phyloP scores from a whole-genome alignment of 306 rosid species.

The Lathyrus sativus region DNA sequence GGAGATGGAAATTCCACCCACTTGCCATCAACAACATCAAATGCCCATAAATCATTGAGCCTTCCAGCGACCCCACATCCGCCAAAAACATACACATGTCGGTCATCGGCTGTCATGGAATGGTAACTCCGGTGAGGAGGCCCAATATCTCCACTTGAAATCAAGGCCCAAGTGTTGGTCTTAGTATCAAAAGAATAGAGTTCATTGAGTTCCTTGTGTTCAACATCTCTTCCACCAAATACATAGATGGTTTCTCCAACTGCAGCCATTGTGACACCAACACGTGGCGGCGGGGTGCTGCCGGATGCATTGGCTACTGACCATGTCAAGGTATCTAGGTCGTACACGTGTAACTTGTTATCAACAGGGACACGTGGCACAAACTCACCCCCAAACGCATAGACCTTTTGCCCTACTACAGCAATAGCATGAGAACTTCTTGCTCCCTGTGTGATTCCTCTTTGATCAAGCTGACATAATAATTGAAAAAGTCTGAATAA shows the following conservation, averaged over 20 bases:
- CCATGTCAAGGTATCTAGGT: constrained; percentile 66
- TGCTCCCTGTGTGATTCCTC: constrained; percentile 70
- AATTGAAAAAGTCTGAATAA: neutral
- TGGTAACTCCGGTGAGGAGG: constrained; percentile 88
- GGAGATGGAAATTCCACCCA: constrained; percentile 70
- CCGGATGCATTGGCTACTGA: constrained; percentile 56
- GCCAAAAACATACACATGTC: constrained; percentile 61
- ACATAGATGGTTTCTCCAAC: constrained; percentile 69
- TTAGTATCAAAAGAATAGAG: constrained; percentile 74
- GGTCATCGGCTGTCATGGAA: constrained; percentile 55
- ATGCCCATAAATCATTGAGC: constrained; percentile 90
- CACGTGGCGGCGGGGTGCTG: constrained; percentile 75
- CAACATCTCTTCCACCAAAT: constrained; percentile 83
- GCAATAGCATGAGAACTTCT: constrained; percentile 91
- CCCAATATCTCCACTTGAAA: constrained; percentile 57
- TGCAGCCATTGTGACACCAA: constrained; percentile 74
- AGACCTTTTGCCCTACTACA: constrained; percentile 67
- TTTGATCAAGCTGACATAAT: constrained; percentile 62
- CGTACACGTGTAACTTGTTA: constrained; percentile 66
- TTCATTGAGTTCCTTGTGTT: constrained; percentile 79
- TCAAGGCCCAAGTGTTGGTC: constrained; percentile 65
- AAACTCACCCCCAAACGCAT: constrained; percentile 87
- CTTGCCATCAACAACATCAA: constrained; percentile 53
- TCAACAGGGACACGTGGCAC: constrained; percentile 87
- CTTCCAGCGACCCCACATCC: constrained; percentile 82